Base-by-base conservation (phyloP, 805 yeast genomes). In the Gaillardinia entomophila region DNA sequence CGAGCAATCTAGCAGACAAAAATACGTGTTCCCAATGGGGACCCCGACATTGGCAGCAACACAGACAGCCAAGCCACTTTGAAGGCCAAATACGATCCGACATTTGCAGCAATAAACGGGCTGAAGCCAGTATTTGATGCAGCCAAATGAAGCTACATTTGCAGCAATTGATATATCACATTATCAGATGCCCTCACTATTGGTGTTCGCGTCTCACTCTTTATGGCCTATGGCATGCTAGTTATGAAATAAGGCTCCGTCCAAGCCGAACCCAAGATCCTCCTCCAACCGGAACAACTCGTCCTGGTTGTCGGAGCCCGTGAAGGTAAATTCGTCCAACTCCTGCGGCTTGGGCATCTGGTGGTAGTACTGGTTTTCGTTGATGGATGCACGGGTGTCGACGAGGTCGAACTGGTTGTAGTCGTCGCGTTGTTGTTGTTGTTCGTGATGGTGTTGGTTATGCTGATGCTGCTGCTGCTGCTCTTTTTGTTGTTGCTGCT, bases 341-440 rank as follows among this genome's bases (percentile, higher is more conserved):
- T 64, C 72, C 38, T 66, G 70, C 1, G 72, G 72, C 41, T 62
- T 65, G 22, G 71, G 71, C 31, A 62, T 55, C 11, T 56, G 42
- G 24, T 55, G 59, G 35, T 62, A 62, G 41, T 53, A 57, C 41
- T 51, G 58, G 18, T 26, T 30, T 33, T 37, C 42, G 38, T 35
- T 42, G 41, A 33, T 31, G 42, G 22, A 6, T 6, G 22, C 22
- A 10, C 8, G 6, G 10, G 22, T 19, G 22, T 19, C 22, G 10
- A 19, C 22, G 10, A 6, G 10, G 6, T 19, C 22, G 22, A 19
- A 19, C 10, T 19, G 22, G 8, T 6, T 6, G 10, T 6, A 19
- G 32, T 42, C 37, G 32, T 27, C 33, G 36, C 37, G 36, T 29
- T 40, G 39, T 33, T 33, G 24, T 26, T 35, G 40, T 27, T 40